Evolutionary conservation across 768 basidiomycete species (phyloP).

Genomic region (Mycena rebaudengoi): DNA sequence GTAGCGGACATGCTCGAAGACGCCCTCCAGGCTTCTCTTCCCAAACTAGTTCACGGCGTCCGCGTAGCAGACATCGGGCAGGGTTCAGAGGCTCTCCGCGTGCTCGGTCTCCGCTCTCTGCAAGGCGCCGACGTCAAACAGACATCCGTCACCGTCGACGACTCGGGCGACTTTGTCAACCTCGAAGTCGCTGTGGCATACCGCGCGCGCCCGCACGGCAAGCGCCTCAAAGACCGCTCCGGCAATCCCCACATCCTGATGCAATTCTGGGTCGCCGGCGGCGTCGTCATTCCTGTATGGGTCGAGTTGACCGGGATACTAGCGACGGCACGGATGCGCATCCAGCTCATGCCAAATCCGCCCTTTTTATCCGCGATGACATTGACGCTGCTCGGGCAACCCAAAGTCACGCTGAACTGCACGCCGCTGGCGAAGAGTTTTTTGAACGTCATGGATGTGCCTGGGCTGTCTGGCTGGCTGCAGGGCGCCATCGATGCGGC

Average conservation of each 20-base stretch:
- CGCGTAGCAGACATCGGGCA: constrained; percentile 77
- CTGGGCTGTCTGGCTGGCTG: constrained; percentile 73
- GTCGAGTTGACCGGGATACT: constrained; percentile 75
- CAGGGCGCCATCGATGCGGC: constrained; percentile 72
- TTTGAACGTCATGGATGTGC: constrained; percentile 84
- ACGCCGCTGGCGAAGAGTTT: constrained; percentile 69
- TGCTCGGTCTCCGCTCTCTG: constrained; percentile 70
- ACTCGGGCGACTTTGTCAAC: constrained; percentile 64
- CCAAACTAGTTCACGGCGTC: constrained; percentile 63
- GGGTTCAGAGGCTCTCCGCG: constrained; percentile 72
- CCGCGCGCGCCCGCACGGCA: constrained; percentile 58
- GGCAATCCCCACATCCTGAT: constrained; percentile 72
- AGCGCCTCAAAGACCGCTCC: constrained; percentile 49
- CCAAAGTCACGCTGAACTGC: constrained; percentile 68
- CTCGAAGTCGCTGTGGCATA: constrained; percentile 79
- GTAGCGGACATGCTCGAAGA: constrained; percentile 72
- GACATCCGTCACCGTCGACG: constrained; percentile 39
- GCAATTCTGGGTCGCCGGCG: constrained; percentile 67
- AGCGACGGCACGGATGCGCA: constrained; percentile 67
- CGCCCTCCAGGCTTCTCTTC: constrained; percentile 53
- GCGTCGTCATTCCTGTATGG: constrained; percentile 68
- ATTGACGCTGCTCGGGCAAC: constrained; percentile 76
- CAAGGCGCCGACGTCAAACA: constrained; percentile 39
- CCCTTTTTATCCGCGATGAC: constrained; percentile 63
- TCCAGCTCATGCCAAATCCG: constrained; percentile 78